Conservation (phyloP, 139 green algal species). For the Closterium sp. region DNA sequence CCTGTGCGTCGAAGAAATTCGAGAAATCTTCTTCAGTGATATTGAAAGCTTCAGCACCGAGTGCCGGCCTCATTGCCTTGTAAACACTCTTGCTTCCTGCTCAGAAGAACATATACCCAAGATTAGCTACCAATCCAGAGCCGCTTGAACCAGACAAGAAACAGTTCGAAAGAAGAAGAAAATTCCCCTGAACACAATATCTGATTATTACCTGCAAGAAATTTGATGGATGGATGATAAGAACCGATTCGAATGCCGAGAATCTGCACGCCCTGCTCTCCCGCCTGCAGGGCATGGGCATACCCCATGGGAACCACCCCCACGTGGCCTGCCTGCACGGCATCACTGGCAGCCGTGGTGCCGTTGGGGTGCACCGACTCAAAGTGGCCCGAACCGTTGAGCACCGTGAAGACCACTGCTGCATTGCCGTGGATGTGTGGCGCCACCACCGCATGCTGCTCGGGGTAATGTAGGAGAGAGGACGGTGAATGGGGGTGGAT, state of each 20-base stretch:
- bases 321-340: neutral
- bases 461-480: neutral
- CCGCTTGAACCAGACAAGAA: too few species aligned
- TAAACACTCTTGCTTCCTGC: neutral
- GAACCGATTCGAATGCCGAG: neutral
- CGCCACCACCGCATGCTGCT: neutral
- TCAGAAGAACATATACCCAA: neutral
- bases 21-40: neutral
- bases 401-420: neutral
- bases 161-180: too few species aligned
- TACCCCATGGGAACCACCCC: neutral
- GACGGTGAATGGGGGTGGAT: neutral
- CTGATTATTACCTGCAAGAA: neutral
- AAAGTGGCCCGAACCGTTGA: neutral
- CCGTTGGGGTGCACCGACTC: neutral
- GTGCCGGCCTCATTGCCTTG: neutral
- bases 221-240: neutral
- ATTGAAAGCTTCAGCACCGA: neutral
- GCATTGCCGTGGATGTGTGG: neutral
- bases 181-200: too few species aligned
- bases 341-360: neutral
- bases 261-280: neutral
- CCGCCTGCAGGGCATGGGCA: neutral
- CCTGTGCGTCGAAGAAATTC: neutral
- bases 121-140: neutral